Evolutionary conservation across 2,329 filamentous ascomycete species (phyloP), one percentile per base, ranked within the genome.

Genomic region (Botryotinia calthae): DNA sequence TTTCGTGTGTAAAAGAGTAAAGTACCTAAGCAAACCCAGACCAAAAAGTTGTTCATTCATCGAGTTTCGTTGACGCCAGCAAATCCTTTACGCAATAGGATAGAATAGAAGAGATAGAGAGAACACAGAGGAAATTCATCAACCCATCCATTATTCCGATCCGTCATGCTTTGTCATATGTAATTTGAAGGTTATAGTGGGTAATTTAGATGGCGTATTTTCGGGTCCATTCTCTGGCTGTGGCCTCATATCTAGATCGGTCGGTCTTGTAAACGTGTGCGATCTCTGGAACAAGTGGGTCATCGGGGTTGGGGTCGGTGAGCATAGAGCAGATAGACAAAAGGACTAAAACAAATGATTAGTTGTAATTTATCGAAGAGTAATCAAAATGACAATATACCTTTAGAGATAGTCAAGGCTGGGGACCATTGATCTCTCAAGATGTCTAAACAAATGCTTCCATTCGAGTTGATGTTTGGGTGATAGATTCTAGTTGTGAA

Each of bases 251-350:
- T 84, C 94, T 89, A 80, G 93, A 90, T 80, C 94, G 93, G 85
- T 99, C 96, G 77, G 95, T 98, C 91, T 99, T 99, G 93, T 99
- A 99, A 82, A 98, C 94, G 82, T 99, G 96, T 80, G 96, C 96
- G 81, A 99, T 99, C 87, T 99, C 96, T 76, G 96, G 96, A 75
- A 99, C 96, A 79, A 99, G 91, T 82, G 96, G 96, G 84, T 99
- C 96, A 84, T 99, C 96, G 77, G 96, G 96, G 88, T 99, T 99
- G 79, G 96, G 96, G 86, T 99, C 96, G 82, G 96, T 99, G 84
- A 99, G 88, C 96, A 99, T 98, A 71, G 96, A 99, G 89, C 96
- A 99, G 87, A 99, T 99, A 73, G 96, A 98, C 77, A 99, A 90
- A 42, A 99, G 89, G 73, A 99, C 96, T 98, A 75, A 22, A 12